Evolutionary conservation across 2,329 filamentous ascomycete species (phyloP), one percentile per base, ranked within the genome.

Genomic region (Cercospora nicotianae): DNA sequence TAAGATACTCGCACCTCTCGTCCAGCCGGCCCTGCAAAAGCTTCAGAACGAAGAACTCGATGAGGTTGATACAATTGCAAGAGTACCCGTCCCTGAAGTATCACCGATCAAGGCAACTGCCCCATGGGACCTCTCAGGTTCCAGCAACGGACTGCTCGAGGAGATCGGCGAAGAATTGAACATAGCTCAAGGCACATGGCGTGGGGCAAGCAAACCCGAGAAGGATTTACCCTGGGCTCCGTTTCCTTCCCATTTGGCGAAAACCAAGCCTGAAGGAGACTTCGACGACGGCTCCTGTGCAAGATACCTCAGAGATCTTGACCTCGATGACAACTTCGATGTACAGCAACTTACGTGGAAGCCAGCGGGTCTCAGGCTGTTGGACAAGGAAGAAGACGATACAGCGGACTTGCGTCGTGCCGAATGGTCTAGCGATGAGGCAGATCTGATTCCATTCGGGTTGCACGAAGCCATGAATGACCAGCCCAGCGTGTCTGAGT

Each of bases 11-110:
- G 74, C 74, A 33, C 77, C 80, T 16, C 66, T 80, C 13, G 82
- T 79, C 3, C 72, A 78, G 33, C 72, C 80, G 33, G 79, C 76
- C 3, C 75, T 79, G 3, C 67, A 72, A 13, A 75, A 72, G 18
- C 55, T 82, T 2, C 77, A 80, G n/a, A 78, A 81, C 36, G 84
- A 86, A 68, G 77, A 80, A 63, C 75, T 86, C 2, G 77, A 78
- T 8, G 81, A 82, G 67, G 77, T 80, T 10, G 83, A 85, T 68
- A 83, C 83, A 0, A 83, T 79, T 3, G 78, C 79, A 60, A 80
- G 85, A 45, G 80, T 86, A 1, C 72, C 80, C n/a, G 80, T 87
- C 4, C 85, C 85, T 0, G 30, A 76, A 0, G 74, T 88, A 68
- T 82, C 84, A 30, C 80, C 83, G 39, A 75, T 79, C 0, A 69